Base-by-base conservation (phyloP, 495 filamentous ascomycete species). In the Aspergillus heteromorphus region DNA sequence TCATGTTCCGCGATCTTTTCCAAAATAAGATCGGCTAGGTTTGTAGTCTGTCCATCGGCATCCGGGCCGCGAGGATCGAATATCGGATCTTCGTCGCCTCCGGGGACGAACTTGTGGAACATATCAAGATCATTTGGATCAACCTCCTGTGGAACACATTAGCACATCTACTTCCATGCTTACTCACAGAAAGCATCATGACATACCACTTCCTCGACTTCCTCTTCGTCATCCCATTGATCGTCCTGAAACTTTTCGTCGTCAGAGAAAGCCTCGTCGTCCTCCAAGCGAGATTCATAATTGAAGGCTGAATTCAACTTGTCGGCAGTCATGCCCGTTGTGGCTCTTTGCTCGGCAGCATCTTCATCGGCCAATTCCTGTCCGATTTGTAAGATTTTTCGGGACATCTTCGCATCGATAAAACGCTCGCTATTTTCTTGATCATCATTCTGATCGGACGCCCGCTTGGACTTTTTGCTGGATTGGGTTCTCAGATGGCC, bases 1-100 rank as follows among this genome's bases (percentile, higher is more conserved):
- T 99, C 95, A 63, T 93, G 88, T 55, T 86, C 86, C 10, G 91
- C 91, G 62, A 99, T 99, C 72, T 95, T 96, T 60, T 90, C 83
- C 13, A 99, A 72, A 49, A 97, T 97, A 48, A 97, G 71, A 61
- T 93, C 93, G 27, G 95, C 89, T 47, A 99, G 78, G 63, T 96
- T 92, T 49, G 88, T 90, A 10, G 83, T 79, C 43, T 77, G 73
- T 10, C 74, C 75, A 40, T 76, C 73, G 16, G 67, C 67, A n/a
- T 63, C 68, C 4, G 70, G 71, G 5, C 71, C 71, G 27, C 64
- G 66, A 40, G 88, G 67, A 49, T 71, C 63, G 55, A 78, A 76
- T 41, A 76, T 75, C n/a, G 73, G 73, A 52, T 75, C 75, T 50
- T 74, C 69, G 27, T 75, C 75, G n/a, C 73, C 70, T 40, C 65